Base-by-base conservation (phyloP, 2,329 filamentous ascomycete genomes). In the Mycosphaerelloides madeirae region DNA sequence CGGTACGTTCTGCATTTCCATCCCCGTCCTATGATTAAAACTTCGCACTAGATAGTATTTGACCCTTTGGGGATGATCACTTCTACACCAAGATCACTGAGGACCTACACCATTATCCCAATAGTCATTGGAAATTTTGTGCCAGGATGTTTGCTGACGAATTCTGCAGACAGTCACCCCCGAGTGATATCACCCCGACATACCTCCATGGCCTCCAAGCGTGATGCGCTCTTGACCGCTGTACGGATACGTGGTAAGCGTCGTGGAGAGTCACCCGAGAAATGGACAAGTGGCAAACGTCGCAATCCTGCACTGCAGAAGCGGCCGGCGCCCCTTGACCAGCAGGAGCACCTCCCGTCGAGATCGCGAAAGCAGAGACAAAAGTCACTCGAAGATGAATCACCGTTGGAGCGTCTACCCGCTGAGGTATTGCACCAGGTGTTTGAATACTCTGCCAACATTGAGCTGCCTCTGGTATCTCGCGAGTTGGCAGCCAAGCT, bases 11-110 rank as follows among this genome's bases (percentile, higher is more conserved):
- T 14, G 29, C 16, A 15, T 18, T 31, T 41, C 36, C 38, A 28
- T 33, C 40, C 31, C 40, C 53, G 68, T 74, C 75, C 79, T 61
- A 81, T 80, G 81, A 84, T 83, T 81, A 84, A 65, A 82, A 75
- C 61, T 62, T 63, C 50, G 69, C 75, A 74, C 75, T 83, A 84
- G 80, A 84, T 62, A 63, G 61, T 65, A 65, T 62, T 60, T 65
- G 62, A 65, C 58, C 59, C 54, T 58, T 48, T 25, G 54, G 60
- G 54, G 41, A 57, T 64, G 62, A 63, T 61, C 56, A 50, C 48
- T 53, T 61, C 60, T 61, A 63, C 61, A 66, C 64, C 64, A 66
- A 66, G 64, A 66, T 66, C 64, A 62, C 63, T 66, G 64, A 66
- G 59, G 55, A 50, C 13, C 6, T 25, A 25, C 9, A 9, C 22